phyloP scores from a whole-genome alignment of 2,329 filamentous ascomycete species.

The Apiospora koreana region DNA sequence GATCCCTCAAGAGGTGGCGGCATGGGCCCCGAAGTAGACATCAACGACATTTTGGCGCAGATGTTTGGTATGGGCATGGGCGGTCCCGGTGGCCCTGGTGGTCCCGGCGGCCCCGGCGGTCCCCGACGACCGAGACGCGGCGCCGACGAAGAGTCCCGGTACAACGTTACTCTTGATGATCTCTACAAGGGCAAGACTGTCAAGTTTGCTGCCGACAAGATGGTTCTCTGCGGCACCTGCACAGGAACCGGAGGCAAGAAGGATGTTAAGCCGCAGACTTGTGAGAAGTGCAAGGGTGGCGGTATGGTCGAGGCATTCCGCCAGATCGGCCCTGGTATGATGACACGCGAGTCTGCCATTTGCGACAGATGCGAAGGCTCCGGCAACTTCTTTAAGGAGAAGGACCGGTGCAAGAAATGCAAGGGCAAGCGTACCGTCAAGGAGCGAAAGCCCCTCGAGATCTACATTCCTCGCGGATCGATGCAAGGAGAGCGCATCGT shows the following conservation, averaged over 20 bases:
- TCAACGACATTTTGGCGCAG: slow-evolving; percentile 90
- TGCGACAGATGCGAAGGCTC: slow-evolving; percentile 84
- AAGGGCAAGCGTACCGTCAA: slow-evolving; percentile 87
- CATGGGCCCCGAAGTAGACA: slow-evolving; percentile 70
- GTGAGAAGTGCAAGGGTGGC: slow-evolving; percentile 80
- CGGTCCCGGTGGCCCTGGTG: slow-evolving; percentile 42
- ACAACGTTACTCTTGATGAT: slow-evolving; percentile 89
- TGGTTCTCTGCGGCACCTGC: slow-evolving; percentile 83
- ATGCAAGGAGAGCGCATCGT: slow-evolving; percentile 87
- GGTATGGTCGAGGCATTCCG: slow-evolving; percentile 77
- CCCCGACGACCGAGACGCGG: slow-evolving; percentile 69
- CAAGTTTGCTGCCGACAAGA: slow-evolving; percentile 94
- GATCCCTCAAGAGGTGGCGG: slow-evolving; percentile 71
- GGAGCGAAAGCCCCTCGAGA: slow-evolving; percentile 91
- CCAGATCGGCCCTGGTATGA: slow-evolving; percentile 82
- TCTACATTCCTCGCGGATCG: slow-evolving; percentile 90
- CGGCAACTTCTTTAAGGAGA: slow-evolving; percentile 89
- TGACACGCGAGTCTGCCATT: slow-evolving; percentile 75
- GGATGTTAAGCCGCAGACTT: slow-evolving; percentile 81
- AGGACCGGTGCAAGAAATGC: slow-evolving; percentile 98
- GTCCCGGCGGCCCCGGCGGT: slow-evolving; percentile 37
- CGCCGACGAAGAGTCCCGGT: slow-evolving; percentile 83
- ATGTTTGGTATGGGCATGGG: slow-evolving; percentile 81
- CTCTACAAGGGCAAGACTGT: slow-evolving; percentile 98
- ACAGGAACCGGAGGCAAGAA: slow-evolving; percentile 90